Conservation (phyloP, 176 grass and related monocot species). For the Neostapfia colusana region DNA sequence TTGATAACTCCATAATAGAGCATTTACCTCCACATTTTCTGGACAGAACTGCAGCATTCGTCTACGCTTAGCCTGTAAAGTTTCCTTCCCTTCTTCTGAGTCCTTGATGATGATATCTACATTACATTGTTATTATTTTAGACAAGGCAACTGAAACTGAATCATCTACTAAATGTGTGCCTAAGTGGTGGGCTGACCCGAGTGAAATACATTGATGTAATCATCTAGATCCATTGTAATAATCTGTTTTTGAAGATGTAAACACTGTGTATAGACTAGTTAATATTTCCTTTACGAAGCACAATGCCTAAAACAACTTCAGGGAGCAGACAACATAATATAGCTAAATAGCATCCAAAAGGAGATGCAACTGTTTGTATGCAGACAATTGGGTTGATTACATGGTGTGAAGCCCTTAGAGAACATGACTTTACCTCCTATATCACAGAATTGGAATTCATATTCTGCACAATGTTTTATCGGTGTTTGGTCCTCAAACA, state of each 20-base stretch:
- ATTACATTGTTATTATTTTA: slow-evolving; percentile 22
- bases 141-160: slow-evolving; percentile 27
- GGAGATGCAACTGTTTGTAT: background rate
- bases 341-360: background rate
- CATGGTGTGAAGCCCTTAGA: slow-evolving; percentile 9
- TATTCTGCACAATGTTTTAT: slow-evolving; percentile 90
- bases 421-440: slow-evolving; percentile 53
- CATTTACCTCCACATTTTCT: slow-evolving; percentile 54
- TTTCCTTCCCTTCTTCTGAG: slow-evolving; percentile 70
- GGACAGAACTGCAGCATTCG: slow-evolving; percentile 90
- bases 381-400: background rate
- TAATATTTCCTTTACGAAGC: background rate
- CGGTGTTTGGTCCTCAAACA: slow-evolving; percentile 85
- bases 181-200: background rate
- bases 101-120: slow-evolving; percentile 58
- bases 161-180: background rate
- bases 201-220: slow-evolving; percentile 18
- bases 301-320: background rate
- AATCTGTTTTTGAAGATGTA: slow-evolving; percentile 3
- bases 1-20: slow-evolving; percentile 9
- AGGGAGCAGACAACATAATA: background rate
- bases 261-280: background rate
- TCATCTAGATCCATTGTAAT: background rate
- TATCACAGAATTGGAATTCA: slow-evolving; percentile 51
- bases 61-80: slow-evolving; percentile 77